Conservation (phyloP, 257 asterid species). For the Fraxinus anomala region DNA sequence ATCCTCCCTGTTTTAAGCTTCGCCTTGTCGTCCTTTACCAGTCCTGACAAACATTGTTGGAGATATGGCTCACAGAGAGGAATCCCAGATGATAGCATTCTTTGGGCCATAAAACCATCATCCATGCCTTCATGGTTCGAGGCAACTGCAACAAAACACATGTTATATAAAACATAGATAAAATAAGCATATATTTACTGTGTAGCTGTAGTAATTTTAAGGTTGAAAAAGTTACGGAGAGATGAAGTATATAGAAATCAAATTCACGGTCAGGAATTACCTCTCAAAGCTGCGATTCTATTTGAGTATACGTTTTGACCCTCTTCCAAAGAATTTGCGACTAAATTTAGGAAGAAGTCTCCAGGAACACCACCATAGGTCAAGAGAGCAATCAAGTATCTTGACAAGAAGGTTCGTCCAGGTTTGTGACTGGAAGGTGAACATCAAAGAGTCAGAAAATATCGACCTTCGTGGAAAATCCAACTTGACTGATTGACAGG, state of each 20-base stretch:
- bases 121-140: slow-evolving; percentile 50
- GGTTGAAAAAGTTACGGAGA: neutral
- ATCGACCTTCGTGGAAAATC: slow-evolving; percentile 10
- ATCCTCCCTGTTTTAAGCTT: slow-evolving; percentile 59
- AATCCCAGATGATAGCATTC: slow-evolving; percentile 73
- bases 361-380: slow-evolving; percentile 74
- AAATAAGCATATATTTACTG: neutral
- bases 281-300: slow-evolving; percentile 64
- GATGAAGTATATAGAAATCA: neutral
- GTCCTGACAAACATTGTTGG: slow-evolving; percentile 50
- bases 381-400: slow-evolving; percentile 65
- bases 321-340: slow-evolving; percentile 53
- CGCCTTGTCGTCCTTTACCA: slow-evolving; percentile 42
- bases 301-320: slow-evolving; percentile 48
- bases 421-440: slow-evolving; percentile 65
- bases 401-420: slow-evolving; percentile 52
- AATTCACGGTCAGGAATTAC: slow-evolving; percentile 33
- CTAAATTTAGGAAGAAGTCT: slow-evolving; percentile 55
- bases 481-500: slow-evolving; percentile 3
- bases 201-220: neutral
- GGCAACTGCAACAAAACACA: slow-evolving; percentile 59
- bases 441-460: slow-evolving; percentile 27
- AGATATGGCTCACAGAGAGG: slow-evolving; percentile 80
- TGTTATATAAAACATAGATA: neutral
- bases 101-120: slow-evolving; percentile 46